Evolutionary conservation across 805 yeast species (phyloP), one percentile per base, ranked within the genome.

Genomic region (Candida peoriensis): DNA sequence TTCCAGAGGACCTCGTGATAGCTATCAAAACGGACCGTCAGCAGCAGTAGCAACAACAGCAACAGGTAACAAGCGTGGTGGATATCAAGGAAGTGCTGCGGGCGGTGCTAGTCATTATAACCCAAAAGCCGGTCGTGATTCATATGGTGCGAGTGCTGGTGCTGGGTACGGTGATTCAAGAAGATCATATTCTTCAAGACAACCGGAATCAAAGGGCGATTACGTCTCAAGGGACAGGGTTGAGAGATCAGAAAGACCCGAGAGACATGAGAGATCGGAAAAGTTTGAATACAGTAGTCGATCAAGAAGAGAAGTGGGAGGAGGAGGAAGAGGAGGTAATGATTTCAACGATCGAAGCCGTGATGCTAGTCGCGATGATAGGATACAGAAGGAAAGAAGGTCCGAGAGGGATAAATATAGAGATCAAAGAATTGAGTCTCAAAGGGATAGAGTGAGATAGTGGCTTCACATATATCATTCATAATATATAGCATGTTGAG

Each of bases 311-410:
- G 47, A 51, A 15, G n/a, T n/a, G n/a, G n/a, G n/a, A n/a, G n/a
- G 53, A 24, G 35, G 43, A 4, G 43, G 30, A 32, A 46, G 51
- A 41, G 47, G 50, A 15, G 43, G 41, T 18, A 35, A 50, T 24
- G 51, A 51, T 16, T 41, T 35, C 32, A 32, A 36, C 15, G 52
- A 50, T 27, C 43, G 47, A 21, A 52, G 47, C 5, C 51, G 53
- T 24, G 60, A 49, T 21, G 39, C 38, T 14, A 44, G 48, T 3
- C 38, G 53, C 12, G 55, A 52, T 4, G 33, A 44, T 0, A 36
- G 51, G n/a, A 33, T 43, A 9, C 31, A 28, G 9, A 41, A 21
- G 8, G 42, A 44, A 20, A 30, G 44, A 14, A 55, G 48, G 8
- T 33, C 26, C 17, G 52, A 50, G 15, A 38, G 45, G 28, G 48